A percentile compares a stretch with the other conserved stretches of the same genome.
phyloP scores from a whole-genome alignment of 352 stramenopile genomes.

The Thraustotheca clavata region DNA sequence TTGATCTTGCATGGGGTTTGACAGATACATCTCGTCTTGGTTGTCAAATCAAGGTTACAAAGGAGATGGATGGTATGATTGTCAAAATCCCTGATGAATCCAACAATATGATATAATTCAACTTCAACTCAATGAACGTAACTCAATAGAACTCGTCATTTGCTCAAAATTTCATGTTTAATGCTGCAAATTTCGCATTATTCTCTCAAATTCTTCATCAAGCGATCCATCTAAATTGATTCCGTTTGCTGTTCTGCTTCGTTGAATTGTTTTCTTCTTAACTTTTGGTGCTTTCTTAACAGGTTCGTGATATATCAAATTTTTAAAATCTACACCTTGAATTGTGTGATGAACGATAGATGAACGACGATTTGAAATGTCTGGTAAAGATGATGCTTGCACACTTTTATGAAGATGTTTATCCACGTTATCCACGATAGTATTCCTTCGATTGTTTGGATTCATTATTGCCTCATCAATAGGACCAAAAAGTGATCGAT shows the following conservation, averaged over 20 bases:
- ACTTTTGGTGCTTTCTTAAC: background rate
- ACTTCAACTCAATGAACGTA: background rate
- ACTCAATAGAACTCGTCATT: background rate
- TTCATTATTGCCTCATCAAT: background rate
- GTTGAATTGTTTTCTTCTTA: background rate
- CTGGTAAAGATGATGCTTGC: background rate
- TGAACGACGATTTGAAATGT: background rate
- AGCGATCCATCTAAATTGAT: background rate
- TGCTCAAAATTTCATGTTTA: background rate
- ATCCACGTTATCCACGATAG: background rate
- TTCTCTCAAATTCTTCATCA: background rate
- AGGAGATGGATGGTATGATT: slow-evolving; percentile 76
- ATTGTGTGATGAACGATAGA: background rate
- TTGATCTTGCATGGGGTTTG: slow-evolving; percentile 90
- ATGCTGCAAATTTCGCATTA: background rate
- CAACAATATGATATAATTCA: slow-evolving; percentile 80
- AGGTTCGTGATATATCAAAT: background rate
- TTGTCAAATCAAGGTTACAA: slow-evolving; percentile 87
- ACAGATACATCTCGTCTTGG: slow-evolving; percentile 89
- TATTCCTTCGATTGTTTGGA: background rate
- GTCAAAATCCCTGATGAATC: slow-evolving; percentile 83
- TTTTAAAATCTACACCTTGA: background rate
- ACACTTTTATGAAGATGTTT: background rate
- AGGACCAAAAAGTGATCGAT: background rate
- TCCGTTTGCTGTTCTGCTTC: background rate